phyloP scores from a whole-genome alignment of 140 eudicot species.

The Senecio squalidus region DNA sequence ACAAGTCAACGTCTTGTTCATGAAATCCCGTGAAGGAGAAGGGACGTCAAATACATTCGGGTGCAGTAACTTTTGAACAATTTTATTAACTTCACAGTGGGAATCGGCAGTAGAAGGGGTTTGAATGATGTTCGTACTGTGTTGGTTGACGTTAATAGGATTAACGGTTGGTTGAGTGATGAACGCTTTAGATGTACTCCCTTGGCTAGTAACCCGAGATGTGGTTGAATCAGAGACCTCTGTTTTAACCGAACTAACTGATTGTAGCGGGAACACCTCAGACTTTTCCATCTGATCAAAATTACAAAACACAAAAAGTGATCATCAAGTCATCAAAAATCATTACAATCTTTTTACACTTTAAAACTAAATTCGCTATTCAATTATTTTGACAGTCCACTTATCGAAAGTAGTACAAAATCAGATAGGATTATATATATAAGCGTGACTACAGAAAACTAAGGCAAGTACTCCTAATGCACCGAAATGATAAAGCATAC shows the following conservation, averaged over 20 bases:
- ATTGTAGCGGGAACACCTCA: conserved; percentile 44
- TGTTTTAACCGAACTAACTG: conserved; percentile 34
- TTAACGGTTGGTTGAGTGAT: conserved; percentile 35
- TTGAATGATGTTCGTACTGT: conserved; percentile 29
- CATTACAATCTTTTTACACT: background rate
- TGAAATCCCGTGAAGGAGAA: conserved; percentile 87
- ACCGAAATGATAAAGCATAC: too few relatives aligned
- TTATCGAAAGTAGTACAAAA: background rate
- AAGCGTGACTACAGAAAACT: too few relatives aligned
- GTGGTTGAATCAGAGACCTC: conserved; percentile 37
- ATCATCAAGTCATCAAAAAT: conserved; percentile 4
- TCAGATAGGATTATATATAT: background rate
- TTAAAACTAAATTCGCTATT: background rate
- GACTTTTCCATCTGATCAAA: conserved; percentile 69
- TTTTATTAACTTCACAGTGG: conserved; percentile 65
- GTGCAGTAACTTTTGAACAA: conserved; percentile 66
- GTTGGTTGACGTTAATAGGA: conserved; percentile 29
- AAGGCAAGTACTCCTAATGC: too few relatives aligned
- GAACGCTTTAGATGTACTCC: conserved; percentile 35
- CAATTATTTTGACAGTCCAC: background rate
- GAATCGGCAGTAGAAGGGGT: conserved; percentile 33
- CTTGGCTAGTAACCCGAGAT: conserved; percentile 30
- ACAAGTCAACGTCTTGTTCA: conserved; percentile 77
- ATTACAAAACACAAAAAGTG: background rate
- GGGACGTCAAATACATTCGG: conserved; percentile 45